A percentile compares a stretch with the other conserved stretches of the same genome.
These are phyloP conservation scores for Buxus sempervirens DNA, from an alignment of 164 flowering plant species.

Conservation along the genomic window DNA sequence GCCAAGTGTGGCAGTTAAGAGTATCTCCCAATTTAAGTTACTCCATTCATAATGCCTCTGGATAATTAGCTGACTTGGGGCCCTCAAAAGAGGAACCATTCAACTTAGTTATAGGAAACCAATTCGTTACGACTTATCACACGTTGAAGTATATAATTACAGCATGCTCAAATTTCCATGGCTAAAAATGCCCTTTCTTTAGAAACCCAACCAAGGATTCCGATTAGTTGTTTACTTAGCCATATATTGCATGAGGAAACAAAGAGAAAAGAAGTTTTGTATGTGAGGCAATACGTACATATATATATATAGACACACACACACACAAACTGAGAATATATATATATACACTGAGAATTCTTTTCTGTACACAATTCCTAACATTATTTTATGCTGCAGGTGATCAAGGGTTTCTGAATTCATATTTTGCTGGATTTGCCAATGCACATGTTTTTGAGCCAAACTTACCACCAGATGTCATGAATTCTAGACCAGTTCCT, in stretches of 20 bases:
- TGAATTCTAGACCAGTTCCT: slow-evolving; percentile 61
- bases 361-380: background rate
- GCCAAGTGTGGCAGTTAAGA: too few relatives aligned
- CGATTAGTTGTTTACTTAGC: background rate
- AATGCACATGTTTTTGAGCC: slow-evolving; percentile 93
- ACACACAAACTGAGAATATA: too few relatives aligned
- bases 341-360: too few relatives aligned
- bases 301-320: too few relatives aligned
- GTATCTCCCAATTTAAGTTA: too few relatives aligned
- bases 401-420: slow-evolving; percentile 96
- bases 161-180: background rate
- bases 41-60: background rate
- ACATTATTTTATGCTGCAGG: slow-evolving; percentile 41
- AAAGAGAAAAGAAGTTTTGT: background rate
- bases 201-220: too few relatives aligned
- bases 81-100: background rate
- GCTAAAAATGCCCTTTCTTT: background rate
- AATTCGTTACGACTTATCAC: background rate
- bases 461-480: slow-evolving; percentile 42
- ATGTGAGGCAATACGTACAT: background rate
- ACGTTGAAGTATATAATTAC: too few relatives aligned
- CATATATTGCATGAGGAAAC: background rate
- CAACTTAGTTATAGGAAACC: background rate
- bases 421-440: slow-evolving; percentile 76
- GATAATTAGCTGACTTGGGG: background rate